These are phyloP conservation scores for Chamaecrista fasciculata DNA, from an alignment of 306 rosid species.

Conservation along the genomic window DNA sequence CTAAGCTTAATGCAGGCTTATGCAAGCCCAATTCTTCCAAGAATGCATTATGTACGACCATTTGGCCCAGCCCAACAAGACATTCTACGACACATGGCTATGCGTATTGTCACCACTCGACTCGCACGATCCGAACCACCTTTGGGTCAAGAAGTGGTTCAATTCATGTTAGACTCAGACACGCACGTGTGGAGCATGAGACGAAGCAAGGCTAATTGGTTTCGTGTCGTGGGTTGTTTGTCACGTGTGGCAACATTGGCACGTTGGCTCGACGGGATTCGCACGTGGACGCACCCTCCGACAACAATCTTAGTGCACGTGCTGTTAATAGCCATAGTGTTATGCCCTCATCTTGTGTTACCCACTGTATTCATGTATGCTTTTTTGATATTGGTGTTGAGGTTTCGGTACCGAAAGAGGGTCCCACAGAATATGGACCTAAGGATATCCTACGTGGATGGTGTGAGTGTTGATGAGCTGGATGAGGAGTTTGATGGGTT, in stretches of 20 bases:
- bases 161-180: constrained; percentile 68
- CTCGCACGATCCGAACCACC: constrained; percentile 77
- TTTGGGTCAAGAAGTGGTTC: constrained; percentile 81
- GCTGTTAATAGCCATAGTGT: constrained; percentile 49
- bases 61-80: constrained; percentile 83
- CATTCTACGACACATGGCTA: constrained; percentile 64
- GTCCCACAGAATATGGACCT: constrained; percentile 58
- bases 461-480: constrained; percentile 63
- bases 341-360: constrained; percentile 58
- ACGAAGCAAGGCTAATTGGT: constrained; percentile 87
- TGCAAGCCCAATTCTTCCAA: constrained; percentile 62
- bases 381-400: constrained; percentile 50
- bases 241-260: constrained; percentile 56
- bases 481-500: constrained; percentile 89
- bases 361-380: constrained; percentile 76
- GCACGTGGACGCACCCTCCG: constrained; percentile 77
- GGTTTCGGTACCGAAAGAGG: constrained; percentile 47
- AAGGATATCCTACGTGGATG: constrained; percentile 66
- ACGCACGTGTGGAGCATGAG: constrained; percentile 87
- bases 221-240: constrained; percentile 51
- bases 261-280: constrained; percentile 60
- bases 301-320: constrained; percentile 60
- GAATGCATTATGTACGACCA: constrained; percentile 81
- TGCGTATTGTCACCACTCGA: constrained; percentile 74
- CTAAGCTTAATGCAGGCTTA: constrained; percentile 73